Percentiles rank a stretch among this genome's conserved stretches.
Conservation (phyloP, 1,284 basidiomycete species). For the Ustilago nuda region DNA sequence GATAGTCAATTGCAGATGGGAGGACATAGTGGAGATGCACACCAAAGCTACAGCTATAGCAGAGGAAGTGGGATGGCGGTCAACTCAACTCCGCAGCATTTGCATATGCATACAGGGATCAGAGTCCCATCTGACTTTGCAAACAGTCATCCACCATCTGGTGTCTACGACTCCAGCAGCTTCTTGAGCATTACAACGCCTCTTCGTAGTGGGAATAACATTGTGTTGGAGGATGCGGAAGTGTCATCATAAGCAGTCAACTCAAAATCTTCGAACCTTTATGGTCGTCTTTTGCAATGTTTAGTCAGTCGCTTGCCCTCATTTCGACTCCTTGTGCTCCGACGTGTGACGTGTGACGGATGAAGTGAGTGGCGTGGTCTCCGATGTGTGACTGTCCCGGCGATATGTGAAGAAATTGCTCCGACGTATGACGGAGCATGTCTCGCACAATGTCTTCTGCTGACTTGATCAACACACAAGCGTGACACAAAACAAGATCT, state of each 20-base stretch:
- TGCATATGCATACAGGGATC: conserved; percentile 3
- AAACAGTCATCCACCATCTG: conserved; percentile 12
- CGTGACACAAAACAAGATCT: too few species aligned
- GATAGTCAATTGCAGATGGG: background rate
- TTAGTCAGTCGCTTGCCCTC: background rate
- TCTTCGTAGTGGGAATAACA: conserved; percentile 10
- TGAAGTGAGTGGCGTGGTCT: too few species aligned
- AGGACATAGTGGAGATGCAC: conserved; percentile 8
- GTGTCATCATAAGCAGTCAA: conserved; percentile 1
- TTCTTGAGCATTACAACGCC: conserved; percentile 25
- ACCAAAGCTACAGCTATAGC: conserved; percentile 13
- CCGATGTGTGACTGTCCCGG: too few species aligned
- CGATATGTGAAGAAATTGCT: too few species aligned
- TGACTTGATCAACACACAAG: too few species aligned
- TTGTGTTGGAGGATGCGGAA: conserved; percentile 35
- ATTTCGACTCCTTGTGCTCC: background rate
- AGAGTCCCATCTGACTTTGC: conserved; percentile 33
- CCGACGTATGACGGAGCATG: too few species aligned
- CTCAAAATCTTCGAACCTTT: background rate
- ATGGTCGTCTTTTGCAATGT: background rate
- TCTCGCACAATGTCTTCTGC: too few species aligned
- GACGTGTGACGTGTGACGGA: too few species aligned
- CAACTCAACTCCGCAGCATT: conserved; percentile 13
- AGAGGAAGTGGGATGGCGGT: conserved; percentile 10
- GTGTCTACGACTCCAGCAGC: conserved; percentile 19